Percentiles rank a stretch among this genome's conserved stretches.
These are phyloP conservation scores for Trichoderma sp. DNA, from an alignment of 2,329 filamentous ascomycete genomes.

Conservation along the genomic window DNA sequence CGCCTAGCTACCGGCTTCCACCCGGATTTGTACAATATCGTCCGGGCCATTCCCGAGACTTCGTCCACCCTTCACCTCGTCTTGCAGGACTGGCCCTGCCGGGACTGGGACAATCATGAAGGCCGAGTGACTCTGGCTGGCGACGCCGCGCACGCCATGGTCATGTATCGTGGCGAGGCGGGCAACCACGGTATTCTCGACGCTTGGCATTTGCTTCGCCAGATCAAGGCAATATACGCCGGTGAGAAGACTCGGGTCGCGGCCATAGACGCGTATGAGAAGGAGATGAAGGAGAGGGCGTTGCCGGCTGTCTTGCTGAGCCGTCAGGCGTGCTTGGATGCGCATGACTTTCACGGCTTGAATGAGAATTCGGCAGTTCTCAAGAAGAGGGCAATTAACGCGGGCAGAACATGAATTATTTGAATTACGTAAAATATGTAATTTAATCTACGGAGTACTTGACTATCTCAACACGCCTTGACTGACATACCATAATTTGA, in stretches of 20 bases:
- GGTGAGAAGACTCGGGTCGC: conserved; percentile 23
- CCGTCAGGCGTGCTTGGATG: conserved; percentile 38
- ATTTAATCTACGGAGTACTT: not conserved
- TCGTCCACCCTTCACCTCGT: conserved; percentile 41
- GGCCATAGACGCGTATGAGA: conserved; percentile 36
- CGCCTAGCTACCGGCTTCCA: conserved; percentile 37
- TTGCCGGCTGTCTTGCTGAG: conserved; percentile 36
- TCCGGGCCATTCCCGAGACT: conserved; percentile 48
- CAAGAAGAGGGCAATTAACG: conserved; percentile 30
- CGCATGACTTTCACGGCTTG: conserved; percentile 36
- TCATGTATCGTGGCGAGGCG: conserved; percentile 51
- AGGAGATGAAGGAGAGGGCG: conserved; percentile 35
- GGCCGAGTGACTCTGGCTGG: conserved; percentile 53
- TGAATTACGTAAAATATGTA: not conserved
- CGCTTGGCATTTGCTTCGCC: conserved; percentile 36
- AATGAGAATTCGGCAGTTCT: conserved; percentile 39
- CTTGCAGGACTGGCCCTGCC: conserved; percentile 42
- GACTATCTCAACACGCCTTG: not conserved
- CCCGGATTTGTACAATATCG: conserved; percentile 44
- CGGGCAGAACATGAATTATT: not conserved
- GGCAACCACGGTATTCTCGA: conserved; percentile 46
- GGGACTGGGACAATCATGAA: conserved; percentile 44
- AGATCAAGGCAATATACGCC: conserved; percentile 29
- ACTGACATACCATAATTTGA: not conserved
- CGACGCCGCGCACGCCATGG: conserved; percentile 61